These are phyloP conservation scores for Tricholoma hemisulphureum DNA, from an alignment of 768 basidiomycete genomes.

Conservation along the genomic window DNA sequence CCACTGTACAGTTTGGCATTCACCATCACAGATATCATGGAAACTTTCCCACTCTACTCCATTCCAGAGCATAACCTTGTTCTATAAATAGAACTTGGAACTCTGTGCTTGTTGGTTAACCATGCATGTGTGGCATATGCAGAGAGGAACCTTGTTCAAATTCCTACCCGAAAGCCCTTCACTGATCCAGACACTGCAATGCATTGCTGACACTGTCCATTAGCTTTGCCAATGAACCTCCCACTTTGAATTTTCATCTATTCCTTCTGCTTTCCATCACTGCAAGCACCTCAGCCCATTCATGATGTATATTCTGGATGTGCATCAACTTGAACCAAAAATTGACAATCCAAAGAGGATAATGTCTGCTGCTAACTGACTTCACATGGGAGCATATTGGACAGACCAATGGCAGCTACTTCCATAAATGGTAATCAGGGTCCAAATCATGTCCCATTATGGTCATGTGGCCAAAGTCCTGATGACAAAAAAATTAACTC, in stretches of 20 bases:
- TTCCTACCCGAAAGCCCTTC: constrained; percentile 7
- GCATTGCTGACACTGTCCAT: neutral
- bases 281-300: neutral
- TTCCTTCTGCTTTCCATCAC: neutral
- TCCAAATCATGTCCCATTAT: too few relatives aligned
- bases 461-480: too few relatives aligned
- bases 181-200: constrained; percentile 3
- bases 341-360: neutral
- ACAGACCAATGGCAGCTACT: too few relatives aligned
- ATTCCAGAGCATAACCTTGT: too few relatives aligned
- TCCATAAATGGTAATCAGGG: too few relatives aligned
- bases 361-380: neutral
- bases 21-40: too few relatives aligned
- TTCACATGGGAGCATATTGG: neutral
- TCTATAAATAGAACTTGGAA: too few relatives aligned
- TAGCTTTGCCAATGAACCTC: neutral
- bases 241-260: neutral
- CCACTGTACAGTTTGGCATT: too few relatives aligned
- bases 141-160: constrained; percentile 8
- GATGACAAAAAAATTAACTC: too few relatives aligned
- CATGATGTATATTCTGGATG: neutral
- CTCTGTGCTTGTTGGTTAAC: constrained; percentile 17
- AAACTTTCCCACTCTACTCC: too few relatives aligned
- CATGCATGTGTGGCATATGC: constrained; percentile 15
- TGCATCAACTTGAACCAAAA: constrained; percentile 1